Percentiles rank a stretch among this genome's conserved stretches.
phyloP scores from a whole-genome alignment of 2,329 filamentous ascomycete species.

The Botrytis elliptica region DNA sequence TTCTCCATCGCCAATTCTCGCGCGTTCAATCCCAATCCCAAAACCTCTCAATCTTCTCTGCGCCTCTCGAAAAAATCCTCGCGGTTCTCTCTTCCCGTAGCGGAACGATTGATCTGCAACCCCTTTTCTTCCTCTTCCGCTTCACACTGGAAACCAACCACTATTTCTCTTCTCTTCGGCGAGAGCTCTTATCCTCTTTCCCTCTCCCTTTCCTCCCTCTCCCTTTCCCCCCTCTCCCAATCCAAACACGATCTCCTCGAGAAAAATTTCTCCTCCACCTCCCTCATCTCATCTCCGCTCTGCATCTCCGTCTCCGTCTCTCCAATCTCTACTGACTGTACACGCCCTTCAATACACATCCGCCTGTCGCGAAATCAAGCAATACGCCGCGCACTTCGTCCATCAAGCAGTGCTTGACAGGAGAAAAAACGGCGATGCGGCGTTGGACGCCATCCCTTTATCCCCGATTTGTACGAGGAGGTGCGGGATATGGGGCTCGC shows the following conservation, averaged over 20 bases:
- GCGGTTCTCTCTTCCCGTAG: background rate
- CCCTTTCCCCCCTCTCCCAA: background rate
- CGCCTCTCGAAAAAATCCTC: conserved; percentile 24
- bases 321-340: conserved; percentile 21
- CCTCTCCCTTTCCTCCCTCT: background rate
- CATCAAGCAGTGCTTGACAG: background rate
- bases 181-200: conserved; percentile 29
- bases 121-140: conserved; percentile 50
- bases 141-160: conserved; percentile 53
- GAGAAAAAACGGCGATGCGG: conserved; percentile 40
- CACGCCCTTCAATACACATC: conserved; percentile 27
- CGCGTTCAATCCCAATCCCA: conserved; percentile 14
- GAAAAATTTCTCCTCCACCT: background rate
- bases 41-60: conserved; percentile 23
- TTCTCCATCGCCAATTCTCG: conserved; percentile 5
- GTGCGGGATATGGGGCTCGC: conserved; percentile 40
- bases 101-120: conserved; percentile 39
- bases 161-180: conserved; percentile 58
- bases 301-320: conserved; percentile 37
- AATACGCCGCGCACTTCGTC: conserved; percentile 22
- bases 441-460: background rate
- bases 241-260: background rate
- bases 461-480: background rate
- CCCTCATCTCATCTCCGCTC: conserved; percentile 35
- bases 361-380: conserved; percentile 27